Percentiles rank a stretch among this genome's conserved stretches.
Evolutionary conservation across 345 rosid genomes (phyloP).

Genomic region (Hibiscus tridactylites): DNA sequence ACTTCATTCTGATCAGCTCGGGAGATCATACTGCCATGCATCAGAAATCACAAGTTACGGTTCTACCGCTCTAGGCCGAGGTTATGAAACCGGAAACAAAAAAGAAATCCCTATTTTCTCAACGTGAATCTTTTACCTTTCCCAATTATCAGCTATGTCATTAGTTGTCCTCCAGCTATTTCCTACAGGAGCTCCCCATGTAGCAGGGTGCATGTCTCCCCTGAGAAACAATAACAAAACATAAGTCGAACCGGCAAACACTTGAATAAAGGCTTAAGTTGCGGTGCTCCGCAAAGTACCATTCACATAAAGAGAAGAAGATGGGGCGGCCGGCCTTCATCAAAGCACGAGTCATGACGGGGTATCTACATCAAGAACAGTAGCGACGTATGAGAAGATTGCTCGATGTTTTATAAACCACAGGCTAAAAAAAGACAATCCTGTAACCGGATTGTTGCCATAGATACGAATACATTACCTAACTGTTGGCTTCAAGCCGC

Average conservation of each 20-base stretch:
- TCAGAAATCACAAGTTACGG: neutral
- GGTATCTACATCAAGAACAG: conserved; percentile 43
- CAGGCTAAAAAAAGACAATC: too few relatives aligned
- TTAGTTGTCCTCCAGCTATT: conserved; percentile 97
- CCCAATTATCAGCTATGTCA: conserved; percentile 70
- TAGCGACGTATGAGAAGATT: neutral
- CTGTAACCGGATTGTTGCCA: too few relatives aligned
- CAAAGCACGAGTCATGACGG: conserved; percentile 78
- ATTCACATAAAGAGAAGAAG: conserved; percentile 85
- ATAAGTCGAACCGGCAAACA: neutral
- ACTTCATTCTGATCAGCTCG: conserved; percentile 69
- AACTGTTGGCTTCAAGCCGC: conserved; percentile 45
- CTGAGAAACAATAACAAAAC: conserved; percentile 17
- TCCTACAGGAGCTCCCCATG: conserved; percentile 72
- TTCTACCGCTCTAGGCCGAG: neutral
- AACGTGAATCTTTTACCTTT: conserved; percentile 31
- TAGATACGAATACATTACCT: conserved; percentile 31
- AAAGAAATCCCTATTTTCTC: neutral
- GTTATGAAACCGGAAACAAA: neutral
- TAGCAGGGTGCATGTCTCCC: conserved; percentile 94
- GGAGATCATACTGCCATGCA: conserved; percentile 54
- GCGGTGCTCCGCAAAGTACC: conserved; percentile 24
- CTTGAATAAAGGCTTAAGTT: neutral
- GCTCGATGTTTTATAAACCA: too few relatives aligned
- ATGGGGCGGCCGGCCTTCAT: conserved; percentile 66